These are phyloP conservation scores for Pseudocercospora ulei DNA, from an alignment of 2,329 filamentous ascomycete genomes.

Conservation along the genomic window DNA sequence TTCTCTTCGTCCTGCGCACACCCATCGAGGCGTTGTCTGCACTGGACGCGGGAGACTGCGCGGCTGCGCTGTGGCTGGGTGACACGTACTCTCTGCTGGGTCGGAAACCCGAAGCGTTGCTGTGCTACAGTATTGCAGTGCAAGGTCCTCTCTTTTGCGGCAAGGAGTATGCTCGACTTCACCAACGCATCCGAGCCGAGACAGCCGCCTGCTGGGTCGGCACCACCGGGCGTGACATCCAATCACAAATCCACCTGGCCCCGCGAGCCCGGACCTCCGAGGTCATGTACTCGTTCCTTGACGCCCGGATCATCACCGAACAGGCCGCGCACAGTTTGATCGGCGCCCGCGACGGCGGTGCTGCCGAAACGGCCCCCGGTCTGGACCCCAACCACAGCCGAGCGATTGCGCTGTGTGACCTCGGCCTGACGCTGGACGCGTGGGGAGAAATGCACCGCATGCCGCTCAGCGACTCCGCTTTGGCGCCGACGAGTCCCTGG, in stretches of 20 bases:
- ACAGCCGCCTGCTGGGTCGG: conserved; percentile 12
- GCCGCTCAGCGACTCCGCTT: conserved; percentile 3
- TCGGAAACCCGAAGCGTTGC: conserved; percentile 18
- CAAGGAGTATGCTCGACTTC: conserved; percentile 4
- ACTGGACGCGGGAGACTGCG: conserved; percentile 22
- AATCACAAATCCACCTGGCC: conserved; percentile 5
- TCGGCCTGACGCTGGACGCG: background rate
- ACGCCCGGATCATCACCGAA: conserved; percentile 11
- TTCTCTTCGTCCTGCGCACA: conserved; percentile 19
- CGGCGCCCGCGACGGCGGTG: background rate
- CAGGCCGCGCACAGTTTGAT: conserved; percentile 10
- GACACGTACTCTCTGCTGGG: conserved; percentile 21
- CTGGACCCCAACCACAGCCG: conserved; percentile 7
- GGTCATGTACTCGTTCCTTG: conserved; percentile 10
- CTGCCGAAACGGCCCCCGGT: background rate
- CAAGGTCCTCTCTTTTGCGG: conserved; percentile 14
- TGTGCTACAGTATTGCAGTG: conserved; percentile 22
- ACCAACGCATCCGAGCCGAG: conserved; percentile 13
- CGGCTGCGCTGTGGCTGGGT: conserved; percentile 24
- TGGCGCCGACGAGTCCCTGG: conserved; percentile 14
- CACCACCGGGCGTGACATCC: conserved; percentile 7
- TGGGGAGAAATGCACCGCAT: conserved; percentile 9
- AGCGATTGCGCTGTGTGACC: conserved; percentile 9
- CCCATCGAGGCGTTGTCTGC: conserved; percentile 13
- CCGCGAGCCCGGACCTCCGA: background rate